Base-by-base conservation (phyloP, 2,329 filamentous ascomycete species). In the Ciborinia camelliae region DNA sequence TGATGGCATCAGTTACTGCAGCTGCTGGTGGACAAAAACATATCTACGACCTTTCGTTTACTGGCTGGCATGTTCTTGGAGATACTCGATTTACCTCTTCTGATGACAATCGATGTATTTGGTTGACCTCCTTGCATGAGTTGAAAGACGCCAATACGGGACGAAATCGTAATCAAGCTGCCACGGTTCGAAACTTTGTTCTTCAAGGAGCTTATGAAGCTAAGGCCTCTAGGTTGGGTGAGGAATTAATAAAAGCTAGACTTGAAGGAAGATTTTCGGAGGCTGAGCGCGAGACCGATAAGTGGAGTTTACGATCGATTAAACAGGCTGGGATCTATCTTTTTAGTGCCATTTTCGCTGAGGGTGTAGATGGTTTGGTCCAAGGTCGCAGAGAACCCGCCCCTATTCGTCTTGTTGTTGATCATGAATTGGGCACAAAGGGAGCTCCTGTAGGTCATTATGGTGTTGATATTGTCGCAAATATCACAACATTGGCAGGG, bases 181-280 rank as follows among this genome's bases (percentile, higher is more conserved):
- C 83, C 28, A 87, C 87, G 2, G 81, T 88, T 14, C 82, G 88
- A 37, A 89, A 86, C 67, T 90, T 96, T 73, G 77, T 89, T 48
- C 82, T 96, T 1, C 85, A 88, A 59, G 90, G 91, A 61, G 79
- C 84, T 9, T 94, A 94, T 71, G 90, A 96, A 73, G 88, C 87
- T 32, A 93, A 88, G 75, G 91, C 90, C 1, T 80, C 82, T 23
- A 90, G 89, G 67, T 88, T 91, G 77, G 86, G 87, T 35, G 94
- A 98, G 77, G 95, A 98, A 69, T 82, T 97, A 15, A 86, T 88
- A 55, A 96, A 94, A 77, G 92, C 93, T 10, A 87, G 89, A 68
- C 86, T 97, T 18, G 94, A 97, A 77, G 90, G 88, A 7, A 86
- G 93, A 14, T 97, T 96, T 72, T 80, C 90, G 0, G 92, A 97